Percentiles rank a stretch among this genome's conserved stretches.
Evolutionary conservation across 345 rosid genomes (phyloP).

Genomic region (Salix caprea): DNA sequence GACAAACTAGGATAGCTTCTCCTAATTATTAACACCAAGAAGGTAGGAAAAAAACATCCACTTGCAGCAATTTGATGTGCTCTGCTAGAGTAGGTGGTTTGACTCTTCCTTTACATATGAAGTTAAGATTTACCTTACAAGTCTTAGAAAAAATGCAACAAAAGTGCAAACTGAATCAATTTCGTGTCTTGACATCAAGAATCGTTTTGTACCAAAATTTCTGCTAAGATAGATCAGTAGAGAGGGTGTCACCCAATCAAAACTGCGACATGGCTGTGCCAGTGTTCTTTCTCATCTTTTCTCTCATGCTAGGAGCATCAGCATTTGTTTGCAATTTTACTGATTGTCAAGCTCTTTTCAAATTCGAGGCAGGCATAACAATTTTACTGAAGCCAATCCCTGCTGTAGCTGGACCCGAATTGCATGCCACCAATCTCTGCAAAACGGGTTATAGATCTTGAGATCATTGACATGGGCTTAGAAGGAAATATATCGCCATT

Average conservation of each 20-base stretch:
- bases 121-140: not conserved
- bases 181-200: not conserved
- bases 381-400: not conserved
- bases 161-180: not conserved
- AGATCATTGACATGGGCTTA: not conserved
- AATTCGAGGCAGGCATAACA: conserved; percentile 12
- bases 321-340: not conserved
- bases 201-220: not conserved
- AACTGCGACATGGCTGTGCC: not conserved
- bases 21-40: not conserved
- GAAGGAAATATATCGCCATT: conserved; percentile 13
- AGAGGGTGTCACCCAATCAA: not conserved
- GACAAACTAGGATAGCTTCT: not conserved
- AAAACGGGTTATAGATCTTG: conserved; percentile 2
- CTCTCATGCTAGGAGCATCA: not conserved
- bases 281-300: conserved; percentile 1
- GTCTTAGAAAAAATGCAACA: not conserved
- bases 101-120: not conserved
- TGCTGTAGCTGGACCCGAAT: no score
- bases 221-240: not conserved
- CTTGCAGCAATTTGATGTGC: no score
- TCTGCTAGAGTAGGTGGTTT: not conserved
- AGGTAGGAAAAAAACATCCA: not conserved
- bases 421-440: conserved; percentile 2
- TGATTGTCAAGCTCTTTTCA: conserved; percentile 16